A percentile compares a stretch with the other conserved stretches of the same genome.
Conservation (phyloP, 495 filamentous ascomycete genomes). For the Tuber umbilicatum region DNA sequence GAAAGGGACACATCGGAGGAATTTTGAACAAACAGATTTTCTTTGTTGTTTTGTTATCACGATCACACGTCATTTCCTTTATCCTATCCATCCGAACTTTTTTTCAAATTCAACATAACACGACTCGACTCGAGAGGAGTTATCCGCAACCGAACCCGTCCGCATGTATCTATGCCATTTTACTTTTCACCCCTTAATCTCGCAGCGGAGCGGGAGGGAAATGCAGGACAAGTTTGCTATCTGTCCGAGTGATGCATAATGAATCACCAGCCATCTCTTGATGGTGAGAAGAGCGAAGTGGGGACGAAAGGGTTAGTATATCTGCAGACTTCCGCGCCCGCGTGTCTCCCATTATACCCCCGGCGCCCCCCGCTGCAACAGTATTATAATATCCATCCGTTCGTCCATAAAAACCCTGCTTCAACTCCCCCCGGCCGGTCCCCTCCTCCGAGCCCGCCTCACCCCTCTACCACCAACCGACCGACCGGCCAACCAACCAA, state of each 20-base stretch:
- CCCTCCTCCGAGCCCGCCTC: no score
- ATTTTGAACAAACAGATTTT: neutral
- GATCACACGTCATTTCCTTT: neutral
- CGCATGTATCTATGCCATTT: neutral
- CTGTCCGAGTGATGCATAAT: neutral
- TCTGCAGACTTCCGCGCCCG: neutral
- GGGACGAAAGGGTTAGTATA: neutral
- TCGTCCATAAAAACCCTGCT: neutral
- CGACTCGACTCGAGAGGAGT: neutral
- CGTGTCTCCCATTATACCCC: neutral
- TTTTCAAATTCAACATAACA: neutral
- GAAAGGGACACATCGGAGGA: neutral
- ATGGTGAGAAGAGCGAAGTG: neutral
- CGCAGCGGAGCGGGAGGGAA: neutral
- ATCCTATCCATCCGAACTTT: neutral
- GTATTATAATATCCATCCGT: neutral
- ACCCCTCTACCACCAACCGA: conserved; percentile 5
- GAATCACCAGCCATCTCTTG: neutral
- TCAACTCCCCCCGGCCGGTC: neutral
- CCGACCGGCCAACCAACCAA: conserved; percentile 4
- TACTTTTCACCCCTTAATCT: neutral
- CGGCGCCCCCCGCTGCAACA: neutral
- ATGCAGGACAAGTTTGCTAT: neutral
- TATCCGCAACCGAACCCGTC: neutral
- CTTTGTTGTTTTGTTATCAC: neutral